A percentile compares a stretch with the other conserved stretches of the same genome.
phyloP scores from a whole-genome alignment of 352 stramenopile genomes.

The Pythium sukuiense region DNA sequence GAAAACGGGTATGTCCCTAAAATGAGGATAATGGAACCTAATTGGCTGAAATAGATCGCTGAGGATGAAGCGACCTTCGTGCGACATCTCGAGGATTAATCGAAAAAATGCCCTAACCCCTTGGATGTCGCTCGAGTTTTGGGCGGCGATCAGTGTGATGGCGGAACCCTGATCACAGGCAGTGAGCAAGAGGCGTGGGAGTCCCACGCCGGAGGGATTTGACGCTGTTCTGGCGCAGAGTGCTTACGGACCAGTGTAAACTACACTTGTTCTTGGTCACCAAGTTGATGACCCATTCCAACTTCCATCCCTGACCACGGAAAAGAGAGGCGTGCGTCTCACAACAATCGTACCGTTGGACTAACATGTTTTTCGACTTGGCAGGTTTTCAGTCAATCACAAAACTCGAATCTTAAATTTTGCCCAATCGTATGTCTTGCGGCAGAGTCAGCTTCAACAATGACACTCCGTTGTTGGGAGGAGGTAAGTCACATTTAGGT shows the following conservation, averaged over 20 bases:
- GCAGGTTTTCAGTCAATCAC: not conserved
- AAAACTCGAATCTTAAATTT: not conserved
- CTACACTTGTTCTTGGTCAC: no score
- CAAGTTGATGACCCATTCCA: not conserved
- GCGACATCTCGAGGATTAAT: constrained; percentile 2
- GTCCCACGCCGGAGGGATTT: not conserved
- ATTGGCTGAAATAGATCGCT: not conserved
- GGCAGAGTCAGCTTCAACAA: constrained; percentile 11
- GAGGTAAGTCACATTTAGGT: constrained; percentile 4
- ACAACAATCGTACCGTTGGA: not conserved
- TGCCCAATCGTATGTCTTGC: not conserved
- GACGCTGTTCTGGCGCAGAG: not conserved
- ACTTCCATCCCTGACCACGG: not conserved
- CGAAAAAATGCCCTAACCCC: not conserved
- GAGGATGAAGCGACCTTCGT: not conserved
- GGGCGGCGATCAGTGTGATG: no score
- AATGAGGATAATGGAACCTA: not conserved
- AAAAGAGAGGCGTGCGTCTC: not conserved
- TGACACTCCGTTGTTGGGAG: not conserved
- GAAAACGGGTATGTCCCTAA: not conserved
- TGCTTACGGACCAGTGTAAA: not conserved
- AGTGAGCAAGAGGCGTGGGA: not conserved
- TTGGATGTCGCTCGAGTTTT: not conserved
- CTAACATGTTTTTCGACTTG: not conserved
- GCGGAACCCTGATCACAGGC: not conserved